These are phyloP conservation scores for Cenchrus fungigraminus DNA, from an alignment of 176 grass and related monocot species.

Conservation along the genomic window DNA sequence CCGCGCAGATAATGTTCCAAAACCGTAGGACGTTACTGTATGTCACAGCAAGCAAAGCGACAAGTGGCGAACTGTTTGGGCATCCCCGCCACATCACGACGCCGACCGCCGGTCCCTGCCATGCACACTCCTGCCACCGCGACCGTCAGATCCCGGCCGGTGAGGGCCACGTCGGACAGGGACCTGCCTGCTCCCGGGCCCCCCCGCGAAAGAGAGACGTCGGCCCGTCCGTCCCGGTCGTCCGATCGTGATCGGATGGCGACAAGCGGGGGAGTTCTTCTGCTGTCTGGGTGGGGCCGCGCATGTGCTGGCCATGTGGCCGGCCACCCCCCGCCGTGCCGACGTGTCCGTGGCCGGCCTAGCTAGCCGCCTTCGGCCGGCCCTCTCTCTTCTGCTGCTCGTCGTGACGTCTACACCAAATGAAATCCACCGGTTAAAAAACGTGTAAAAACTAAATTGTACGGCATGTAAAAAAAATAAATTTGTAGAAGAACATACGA, in stretches of 20 bases:
- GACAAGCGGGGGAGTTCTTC: background rate
- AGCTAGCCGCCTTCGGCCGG: background rate
- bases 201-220: background rate
- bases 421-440: background rate
- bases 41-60: background rate
- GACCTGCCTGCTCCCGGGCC: background rate
- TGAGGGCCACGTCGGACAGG: background rate
- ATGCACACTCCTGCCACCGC: background rate
- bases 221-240: constrained; percentile 1
- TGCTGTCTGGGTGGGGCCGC: background rate
- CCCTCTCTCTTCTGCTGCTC: background rate
- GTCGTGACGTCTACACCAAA: background rate
- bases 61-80: background rate
- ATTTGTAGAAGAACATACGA: no score
- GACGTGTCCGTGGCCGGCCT: constrained; percentile 5
- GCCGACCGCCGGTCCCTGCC: background rate
- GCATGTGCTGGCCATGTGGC: constrained; percentile 38
- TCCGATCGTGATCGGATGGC: constrained; percentile 50
- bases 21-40: background rate
- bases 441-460: no score
- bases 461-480: no score
- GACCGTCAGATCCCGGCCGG: background rate
- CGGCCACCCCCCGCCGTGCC: background rate
- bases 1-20: constrained; percentile 18
- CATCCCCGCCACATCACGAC: background rate